Base-by-base conservation (phyloP, 805 yeast genomes). In the Metschnikowia similis region DNA sequence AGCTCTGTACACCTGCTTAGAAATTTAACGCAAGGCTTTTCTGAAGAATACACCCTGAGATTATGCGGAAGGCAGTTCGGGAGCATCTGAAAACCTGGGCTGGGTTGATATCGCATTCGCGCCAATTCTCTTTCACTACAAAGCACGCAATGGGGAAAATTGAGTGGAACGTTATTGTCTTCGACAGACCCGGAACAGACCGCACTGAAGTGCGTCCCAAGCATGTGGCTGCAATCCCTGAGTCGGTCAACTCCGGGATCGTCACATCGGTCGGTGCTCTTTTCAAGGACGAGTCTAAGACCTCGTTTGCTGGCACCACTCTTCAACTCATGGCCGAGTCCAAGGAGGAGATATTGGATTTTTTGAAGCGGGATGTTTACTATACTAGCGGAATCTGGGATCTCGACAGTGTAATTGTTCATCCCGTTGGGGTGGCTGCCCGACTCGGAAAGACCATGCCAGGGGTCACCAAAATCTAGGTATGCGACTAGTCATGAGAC, bases 331-430 rank as follows among this genome's bases (percentile, higher is more conserved):
- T 74, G 51, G 92, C 92, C 34, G 82, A 82, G 47, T 71, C 82
- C 44, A 81, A 75, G 59, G 85, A 85, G 54, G 85, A 85, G 55
- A 83, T 85, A 9, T 54, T 84, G 41, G 87, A 82, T 38, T 69
- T 85, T 49, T 75, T 88, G 64, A 79, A 82, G 60, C 59, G 70
- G 44, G 96, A 88, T 62, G 64, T 82, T 34, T 88, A 83, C 65
- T 78, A 79, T 56, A 74, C 72, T 56, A 72, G 74, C 34, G 91
- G 89, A 1, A 77, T 88, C 52, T 88, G 95, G 96, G 95, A 88
- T 63, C 62, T 86, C 52, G 80, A 80, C 35, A 76, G 74, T 48
- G 84, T 79, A 16, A 60, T 83, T 55, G 79, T 85, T 36, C 76
- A 79, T 60, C 89, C 89, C 41, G 56, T 65, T 32, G 72, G 71